Conservation (phyloP, 108 stramenopile species). For the Nannochloropsis salina region DNA sequence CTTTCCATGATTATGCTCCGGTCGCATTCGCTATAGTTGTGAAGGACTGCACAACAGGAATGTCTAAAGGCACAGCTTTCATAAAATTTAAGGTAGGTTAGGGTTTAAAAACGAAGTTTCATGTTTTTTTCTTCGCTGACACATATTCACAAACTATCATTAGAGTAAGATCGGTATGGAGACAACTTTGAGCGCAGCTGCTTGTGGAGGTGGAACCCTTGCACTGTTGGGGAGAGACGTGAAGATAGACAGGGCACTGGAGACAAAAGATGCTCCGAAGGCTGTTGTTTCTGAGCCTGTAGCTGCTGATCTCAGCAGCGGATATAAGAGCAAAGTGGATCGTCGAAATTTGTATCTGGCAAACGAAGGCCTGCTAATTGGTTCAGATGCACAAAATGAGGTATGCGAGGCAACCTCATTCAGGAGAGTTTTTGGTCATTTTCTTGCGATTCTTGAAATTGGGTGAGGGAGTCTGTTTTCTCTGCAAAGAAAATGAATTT, state of each 20-base stretch:
- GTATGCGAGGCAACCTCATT: conserved; percentile 45
- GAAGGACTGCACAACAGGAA: conserved; percentile 62
- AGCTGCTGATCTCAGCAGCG: not conserved
- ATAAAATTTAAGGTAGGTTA: conserved; percentile 62
- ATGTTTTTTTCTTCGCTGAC: not conserved
- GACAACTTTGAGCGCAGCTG: not conserved
- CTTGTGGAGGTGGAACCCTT: not conserved
- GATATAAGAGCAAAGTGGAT: conserved; percentile 55
- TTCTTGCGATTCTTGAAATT: not conserved
- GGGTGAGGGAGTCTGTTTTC: too few species aligned
- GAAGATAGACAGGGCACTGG: not conserved
- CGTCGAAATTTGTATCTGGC: conserved; percentile 87
- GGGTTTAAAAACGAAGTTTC: conserved; percentile 9
- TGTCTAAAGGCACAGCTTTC: conserved; percentile 59
- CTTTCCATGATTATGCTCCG: conserved; percentile 70
- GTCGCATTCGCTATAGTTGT: conserved; percentile 77
- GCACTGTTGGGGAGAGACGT: not conserved
- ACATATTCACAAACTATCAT: not conserved
- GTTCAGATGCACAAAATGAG: conserved; percentile 26
- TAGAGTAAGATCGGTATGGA: not conserved
- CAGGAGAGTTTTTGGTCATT: not conserved
- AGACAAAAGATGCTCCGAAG: not conserved
- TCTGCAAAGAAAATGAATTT: too few species aligned
- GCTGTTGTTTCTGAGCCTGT: not conserved
- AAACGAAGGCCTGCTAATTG: conserved; percentile 76